Base-by-base conservation (phyloP, 805 yeast species). In the Blastobotrys peoriensis region DNA sequence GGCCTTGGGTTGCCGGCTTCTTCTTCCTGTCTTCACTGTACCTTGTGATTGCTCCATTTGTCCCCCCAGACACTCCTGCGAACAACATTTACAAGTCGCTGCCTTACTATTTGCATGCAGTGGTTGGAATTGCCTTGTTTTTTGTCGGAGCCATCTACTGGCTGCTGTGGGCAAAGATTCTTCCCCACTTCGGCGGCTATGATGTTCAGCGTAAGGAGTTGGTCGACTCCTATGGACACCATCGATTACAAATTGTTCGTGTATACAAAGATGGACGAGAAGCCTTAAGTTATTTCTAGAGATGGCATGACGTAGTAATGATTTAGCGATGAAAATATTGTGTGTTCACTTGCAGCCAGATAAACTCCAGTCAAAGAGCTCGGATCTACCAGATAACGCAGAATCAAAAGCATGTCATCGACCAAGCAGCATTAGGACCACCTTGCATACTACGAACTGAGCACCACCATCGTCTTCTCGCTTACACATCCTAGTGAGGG, bases 71-170 rank as follows among this genome's bases (percentile, higher is more conserved):
- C 17, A 69, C 57, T 16, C 48, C 54, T 3, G 84, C 81, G 28
- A 81, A 83, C 64, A 69, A 73, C 30, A 88, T 85, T 43, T 85
- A 85, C 69, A 63, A 76, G n/a, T 52, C 61, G 40, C 67, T 85
- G 56, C 94, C 94, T 22, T 85, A 85, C 66, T 85, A 78, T 72
- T 71, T 80, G 45, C 89, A 83, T 61, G 80, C 87, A 59, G 93
- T 84, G 40, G 86, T 83, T n/a, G 81, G 88, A 9, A 75, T 87
- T 79, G 88, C 83, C 52, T 70, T 85, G 38, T 82, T 71, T 10
- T 60, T 79, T 40, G 91, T 86, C 50, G 65, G 65, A 6, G 53
- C 48, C n/a, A 52, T 72, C 1, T 85, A 83, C 67, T 85, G 87
- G 83, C 47, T 79, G 5, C 57, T 79, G 15, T 80, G 86, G 83